These are phyloP conservation scores for Eucalyptus camaldulensis DNA, from an alignment of 345 rosid genomes.

Conservation along the genomic window DNA sequence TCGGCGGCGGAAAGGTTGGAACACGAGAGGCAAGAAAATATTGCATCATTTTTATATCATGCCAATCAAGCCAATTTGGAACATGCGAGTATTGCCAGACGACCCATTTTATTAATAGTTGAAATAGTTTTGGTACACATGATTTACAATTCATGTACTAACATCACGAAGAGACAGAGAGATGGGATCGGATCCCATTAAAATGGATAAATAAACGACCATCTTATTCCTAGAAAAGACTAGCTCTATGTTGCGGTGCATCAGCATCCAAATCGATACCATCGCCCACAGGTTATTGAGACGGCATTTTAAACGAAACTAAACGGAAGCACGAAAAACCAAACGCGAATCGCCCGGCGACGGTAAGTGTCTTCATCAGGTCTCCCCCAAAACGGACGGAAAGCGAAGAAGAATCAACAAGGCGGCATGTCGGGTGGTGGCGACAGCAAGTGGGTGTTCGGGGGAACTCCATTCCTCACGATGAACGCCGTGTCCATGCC, in stretches of 20 bases:
- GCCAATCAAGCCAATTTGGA: neutral
- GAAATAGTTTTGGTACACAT: neutral
- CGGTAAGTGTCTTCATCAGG: neutral
- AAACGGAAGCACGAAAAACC: neutral
- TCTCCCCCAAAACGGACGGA: neutral
- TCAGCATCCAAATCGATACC: neutral
- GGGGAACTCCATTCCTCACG: slow-evolving; percentile 3
- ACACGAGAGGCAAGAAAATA: neutral
- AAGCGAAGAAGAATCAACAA: neutral
- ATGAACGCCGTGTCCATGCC: slow-evolving; percentile 23
- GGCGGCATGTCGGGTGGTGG: slow-evolving; percentile 29
- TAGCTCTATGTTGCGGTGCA: neutral
- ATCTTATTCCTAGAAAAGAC: neutral
- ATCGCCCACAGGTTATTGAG: neutral
- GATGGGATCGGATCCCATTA: neutral
- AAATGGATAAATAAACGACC: too few species aligned
- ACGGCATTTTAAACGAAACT: neutral
- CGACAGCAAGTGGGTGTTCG: neutral
- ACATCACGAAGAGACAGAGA: neutral
- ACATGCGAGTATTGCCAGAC: neutral
- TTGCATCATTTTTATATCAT: neutral
- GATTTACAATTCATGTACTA: neutral
- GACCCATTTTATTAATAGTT: neutral
- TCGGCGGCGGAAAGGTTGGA: neutral
- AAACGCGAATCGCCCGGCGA: neutral